Conservation (phyloP, 352 stramenopile species). For the Phytophthora fragariaefolia region DNA sequence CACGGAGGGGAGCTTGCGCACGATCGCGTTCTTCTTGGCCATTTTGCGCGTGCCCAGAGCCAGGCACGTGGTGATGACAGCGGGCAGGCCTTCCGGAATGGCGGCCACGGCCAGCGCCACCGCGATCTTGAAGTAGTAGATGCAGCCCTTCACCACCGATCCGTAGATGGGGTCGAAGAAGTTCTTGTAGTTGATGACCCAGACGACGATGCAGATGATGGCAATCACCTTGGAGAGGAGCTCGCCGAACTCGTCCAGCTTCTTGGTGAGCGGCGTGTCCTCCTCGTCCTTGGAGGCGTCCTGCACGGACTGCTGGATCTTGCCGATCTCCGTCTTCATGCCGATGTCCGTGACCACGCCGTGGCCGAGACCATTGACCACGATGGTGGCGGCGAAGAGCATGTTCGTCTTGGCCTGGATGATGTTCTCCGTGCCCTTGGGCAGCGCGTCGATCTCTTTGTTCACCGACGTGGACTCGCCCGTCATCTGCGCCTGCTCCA, state of each 20-base stretch:
- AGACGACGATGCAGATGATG: conserved; percentile 97
- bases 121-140: conserved; percentile 99
- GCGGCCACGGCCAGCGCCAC: conserved; percentile 98
- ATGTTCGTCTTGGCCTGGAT: conserved; percentile 96
- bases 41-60: conserved; percentile 96
- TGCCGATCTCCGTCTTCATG: conserved; percentile 99
- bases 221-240: conserved; percentile 97
- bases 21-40: conserved; percentile 98
- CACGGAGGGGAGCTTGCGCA: conserved; percentile 97
- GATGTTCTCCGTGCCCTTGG: conserved; percentile 68
- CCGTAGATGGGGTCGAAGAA: conserved; percentile 93
- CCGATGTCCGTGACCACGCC: conserved; percentile 96
- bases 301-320: conserved; percentile 95
- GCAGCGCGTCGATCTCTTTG: conserved; percentile 89
- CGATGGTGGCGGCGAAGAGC: conserved; percentile 97
- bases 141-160: conserved; percentile 94
- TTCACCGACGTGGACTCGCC: conserved; percentile 95
- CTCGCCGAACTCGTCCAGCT: conserved; percentile 99
- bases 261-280: conserved; percentile 97
- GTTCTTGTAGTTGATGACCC: conserved; percentile 97
- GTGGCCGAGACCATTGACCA: conserved; percentile 95
- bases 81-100: conserved; percentile 98
- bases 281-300: conserved; percentile 94
- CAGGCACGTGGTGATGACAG: conserved; percentile 98
- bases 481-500: conserved; percentile 97